These are phyloP conservation scores for Pichia sp. DNA, from an alignment of 1,139 yeast genomes.

Conservation along the genomic window DNA sequence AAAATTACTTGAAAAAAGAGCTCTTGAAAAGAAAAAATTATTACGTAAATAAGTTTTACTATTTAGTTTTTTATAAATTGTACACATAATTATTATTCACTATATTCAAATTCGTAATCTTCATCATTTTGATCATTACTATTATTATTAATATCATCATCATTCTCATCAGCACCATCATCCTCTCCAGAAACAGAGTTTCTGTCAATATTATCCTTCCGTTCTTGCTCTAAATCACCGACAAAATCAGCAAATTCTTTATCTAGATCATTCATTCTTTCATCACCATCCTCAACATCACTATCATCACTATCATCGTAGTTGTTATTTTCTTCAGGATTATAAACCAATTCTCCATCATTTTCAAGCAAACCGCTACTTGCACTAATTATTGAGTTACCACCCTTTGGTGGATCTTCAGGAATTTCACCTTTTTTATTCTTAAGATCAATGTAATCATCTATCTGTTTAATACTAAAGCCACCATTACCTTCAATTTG, in stretches of 20 bases:
- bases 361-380: background rate
- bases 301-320: constrained; percentile 1
- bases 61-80: background rate
- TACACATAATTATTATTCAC: constrained; percentile 18
- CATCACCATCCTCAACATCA: constrained; percentile 1
- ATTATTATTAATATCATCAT: background rate
- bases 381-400: background rate
- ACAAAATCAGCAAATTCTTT: constrained; percentile 15
- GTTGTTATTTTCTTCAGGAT: constrained; percentile 5
- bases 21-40: constrained; percentile 25
- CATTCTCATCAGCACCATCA: background rate
- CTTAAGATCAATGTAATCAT: background rate
- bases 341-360: constrained; percentile 5
- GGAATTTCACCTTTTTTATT: background rate
- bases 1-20: constrained; percentile 23
- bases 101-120: constrained; percentile 31
- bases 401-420: too few relatives aligned
- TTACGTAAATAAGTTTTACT: constrained; percentile 1
- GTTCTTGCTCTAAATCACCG: constrained; percentile 1
- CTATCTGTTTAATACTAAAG: constrained; percentile 5
- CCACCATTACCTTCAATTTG: background rate
- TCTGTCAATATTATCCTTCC: background rate
- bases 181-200: too few relatives aligned
- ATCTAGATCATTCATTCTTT: constrained; percentile 7
- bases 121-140: constrained; percentile 17